A percentile compares a stretch with the other conserved stretches of the same genome.
Evolutionary conservation across 495 filamentous ascomycete genomes (phyloP).

Genomic region (Lasiosphaeris hirsuta): DNA sequence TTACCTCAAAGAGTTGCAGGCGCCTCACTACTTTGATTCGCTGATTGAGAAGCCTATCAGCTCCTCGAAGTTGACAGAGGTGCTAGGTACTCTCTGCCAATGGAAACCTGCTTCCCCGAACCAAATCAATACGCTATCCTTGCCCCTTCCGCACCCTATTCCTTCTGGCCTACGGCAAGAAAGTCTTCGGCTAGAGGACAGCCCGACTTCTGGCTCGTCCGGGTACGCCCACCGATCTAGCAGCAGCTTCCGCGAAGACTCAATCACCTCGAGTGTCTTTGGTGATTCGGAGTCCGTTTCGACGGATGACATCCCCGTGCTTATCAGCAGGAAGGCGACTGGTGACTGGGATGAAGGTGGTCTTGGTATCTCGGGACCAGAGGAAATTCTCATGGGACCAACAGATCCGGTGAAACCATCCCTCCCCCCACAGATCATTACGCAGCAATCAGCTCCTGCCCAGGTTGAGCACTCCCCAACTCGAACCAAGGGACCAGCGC

Average conservation of each 20-base stretch:
- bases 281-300: slow-evolving; percentile 77
- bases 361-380: slow-evolving; percentile 62
- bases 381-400: slow-evolving; percentile 35
- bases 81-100: slow-evolving; percentile 77
- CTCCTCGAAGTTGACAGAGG: slow-evolving; percentile 79
- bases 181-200: slow-evolving; percentile 64
- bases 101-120: slow-evolving; percentile 76
- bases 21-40: slow-evolving; percentile 89
- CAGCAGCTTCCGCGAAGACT: slow-evolving; percentile 78
- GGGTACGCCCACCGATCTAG: slow-evolving; percentile 64
- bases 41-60: slow-evolving; percentile 96
- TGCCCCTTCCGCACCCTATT: slow-evolving; percentile 50
- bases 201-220: slow-evolving; percentile 79
- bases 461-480: slow-evolving; percentile 54
- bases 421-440: slow-evolving; percentile 51
- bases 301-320: slow-evolving; percentile 74
- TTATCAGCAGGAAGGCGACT: slow-evolving; percentile 63
- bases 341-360: slow-evolving; percentile 72
- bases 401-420: slow-evolving; percentile 32
- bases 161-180: slow-evolving; percentile 63
- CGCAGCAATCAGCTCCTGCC: slow-evolving; percentile 65
- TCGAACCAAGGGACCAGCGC: slow-evolving; percentile 35
- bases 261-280: slow-evolving; percentile 79
- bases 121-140: slow-evolving; percentile 38
- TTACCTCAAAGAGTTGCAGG: slow-evolving; percentile 91